Evolutionary conservation across 2,329 filamentous ascomycete genomes (phyloP), one percentile per base, ranked within the genome.

Genomic region (Teratosphaeria epicoccoides): DNA sequence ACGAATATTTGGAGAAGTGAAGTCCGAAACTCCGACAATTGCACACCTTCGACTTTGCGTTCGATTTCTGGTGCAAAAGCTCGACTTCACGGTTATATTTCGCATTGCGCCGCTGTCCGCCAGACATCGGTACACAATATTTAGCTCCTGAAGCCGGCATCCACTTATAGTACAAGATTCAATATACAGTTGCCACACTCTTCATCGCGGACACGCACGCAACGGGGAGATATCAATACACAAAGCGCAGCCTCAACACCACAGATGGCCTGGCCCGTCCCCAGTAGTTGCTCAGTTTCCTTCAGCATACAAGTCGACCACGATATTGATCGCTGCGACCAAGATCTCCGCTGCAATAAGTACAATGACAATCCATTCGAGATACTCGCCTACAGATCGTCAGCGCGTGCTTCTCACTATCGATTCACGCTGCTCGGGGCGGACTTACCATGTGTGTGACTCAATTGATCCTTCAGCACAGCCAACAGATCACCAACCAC

Each of bases 341-440:
- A 96, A 73, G 56, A 97, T 96, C 68, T 98, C 93, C 11, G 90
- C 90, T 6, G 90, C 91, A 64, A 98, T 96, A 47, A 98, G 81
- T 22, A 97, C 79, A 62, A 98, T 97, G 43, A 98, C 90, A 50
- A 76, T 75, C 74, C 74, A 76, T 52, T 76, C 74, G 25, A 76
- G 67, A 46, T 76, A 67, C 57, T 76, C 74, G 44, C 73, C 72
- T 67, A 50, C 12, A 37, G 6, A 40, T 23, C 7, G 24, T 40
- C 45, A 11, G 33, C 47, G 6, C 12, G 14, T 22, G 28, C 37
- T 26, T 28, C 10, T 24, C 45, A 47, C 10, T 23, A 24, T 22
- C 10, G 11, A 20, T 47, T 28, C 22, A 33, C 11, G 20, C 10
- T n/a, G 20, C 10, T 48, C 10, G 12, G 7, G 14, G 17, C 5